Evolutionary conservation across 179 eudicot genomes (phyloP), one percentile per base, ranked within the genome.

Genomic region (Vitellaria paradoxa): DNA sequence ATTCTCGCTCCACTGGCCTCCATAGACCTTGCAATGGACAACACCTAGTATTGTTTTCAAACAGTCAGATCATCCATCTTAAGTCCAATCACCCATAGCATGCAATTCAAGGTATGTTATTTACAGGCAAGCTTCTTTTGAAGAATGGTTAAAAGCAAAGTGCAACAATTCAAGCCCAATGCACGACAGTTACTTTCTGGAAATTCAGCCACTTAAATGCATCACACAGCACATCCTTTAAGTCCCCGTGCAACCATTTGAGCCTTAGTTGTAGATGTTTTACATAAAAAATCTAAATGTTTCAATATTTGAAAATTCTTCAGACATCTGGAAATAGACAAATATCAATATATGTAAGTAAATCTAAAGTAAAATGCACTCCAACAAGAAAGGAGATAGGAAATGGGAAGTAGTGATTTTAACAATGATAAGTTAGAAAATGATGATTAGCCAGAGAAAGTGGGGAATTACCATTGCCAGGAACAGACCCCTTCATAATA

Each of bases 401-500:
- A 0, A 9, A 42, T 5, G 10, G 30, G 26, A 15, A 65, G 68
- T 26, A 73, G 69, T 13, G 46, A 6, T 9, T 24, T 15, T 69
- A 71, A 30, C 78, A 75, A 71, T 6, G 37, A 45, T 11, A 13
- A 49, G 56, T 8, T 53, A 30, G 30, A 76, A 45, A 56, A 24
- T 2, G 55, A 17, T 61, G 46, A 52, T 53, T 53, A 8, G 52
- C 30, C 20, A 53, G 21, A 24, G 3, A 6, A 67, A 17, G 74
- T 64, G 64, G 61, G 21, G 68, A 59, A 69, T 80, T 86, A 91
- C 99, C 99, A 94, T 62, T 91, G 83, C 99, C 99, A 96, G 65
- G 99, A 96, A 82, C 97, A 92, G 78, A 96, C 99, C 45, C 99
- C 99, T 90, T 96, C 99, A 82, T 96, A 96, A 81, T 96, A 96